Percentiles rank a stretch among this genome's conserved stretches.
These are phyloP conservation scores for Alternaria triticina DNA, from an alignment of 2,329 filamentous ascomycete species.

Conservation along the genomic window DNA sequence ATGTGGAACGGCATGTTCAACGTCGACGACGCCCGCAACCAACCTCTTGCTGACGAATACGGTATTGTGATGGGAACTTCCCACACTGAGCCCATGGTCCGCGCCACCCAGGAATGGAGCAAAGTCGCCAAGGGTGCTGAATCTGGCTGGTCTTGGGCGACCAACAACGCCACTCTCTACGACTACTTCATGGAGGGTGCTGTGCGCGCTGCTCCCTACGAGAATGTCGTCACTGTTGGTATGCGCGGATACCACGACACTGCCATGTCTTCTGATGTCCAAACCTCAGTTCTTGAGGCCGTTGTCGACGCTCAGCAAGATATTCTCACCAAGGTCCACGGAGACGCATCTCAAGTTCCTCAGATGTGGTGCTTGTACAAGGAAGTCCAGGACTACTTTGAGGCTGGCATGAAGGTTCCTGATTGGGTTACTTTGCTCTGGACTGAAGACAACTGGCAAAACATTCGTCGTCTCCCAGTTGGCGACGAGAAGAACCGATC, in stretches of 20 bases:
- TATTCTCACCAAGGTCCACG: constrained; percentile 64
- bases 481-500: constrained; percentile 64
- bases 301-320: constrained; percentile 66
- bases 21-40: constrained; percentile 72
- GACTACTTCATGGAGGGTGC: constrained; percentile 73
- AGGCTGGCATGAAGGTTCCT: constrained; percentile 66
- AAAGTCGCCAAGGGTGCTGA: constrained; percentile 57
- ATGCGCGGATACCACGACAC: constrained; percentile 76
- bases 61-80: constrained; percentile 75
- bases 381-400: constrained; percentile 73
- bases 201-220: constrained; percentile 68
- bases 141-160: constrained; percentile 69
- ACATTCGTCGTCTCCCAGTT: constrained; percentile 67
- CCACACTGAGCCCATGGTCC: constrained; percentile 75
- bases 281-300: constrained; percentile 64
- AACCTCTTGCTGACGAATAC: constrained; percentile 74
- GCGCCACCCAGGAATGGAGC: constrained; percentile 61
- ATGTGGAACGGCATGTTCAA: constrained; percentile 75
- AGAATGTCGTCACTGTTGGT: constrained; percentile 68
- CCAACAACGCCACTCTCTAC: constrained; percentile 71
- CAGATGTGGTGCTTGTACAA: constrained; percentile 79
- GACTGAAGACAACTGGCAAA: constrained; percentile 74
- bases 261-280: constrained; percentile 63
- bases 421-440: constrained; percentile 73
- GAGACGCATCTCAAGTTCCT: constrained; percentile 61